Conservation (phyloP, 1,139 yeast species). For the Arxiozyma telluris region DNA sequence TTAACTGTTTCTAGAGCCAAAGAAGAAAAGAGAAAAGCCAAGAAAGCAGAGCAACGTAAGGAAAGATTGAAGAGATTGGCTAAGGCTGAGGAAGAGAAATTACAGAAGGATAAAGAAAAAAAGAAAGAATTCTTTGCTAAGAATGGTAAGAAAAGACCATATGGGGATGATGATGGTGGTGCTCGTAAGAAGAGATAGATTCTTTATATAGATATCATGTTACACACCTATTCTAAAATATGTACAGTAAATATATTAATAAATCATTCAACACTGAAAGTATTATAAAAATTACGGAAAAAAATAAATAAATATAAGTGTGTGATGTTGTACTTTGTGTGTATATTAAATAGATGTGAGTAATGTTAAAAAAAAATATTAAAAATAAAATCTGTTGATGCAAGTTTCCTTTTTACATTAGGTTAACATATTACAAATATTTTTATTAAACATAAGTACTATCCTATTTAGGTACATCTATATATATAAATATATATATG, state of each 20-base stretch:
- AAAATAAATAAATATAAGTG: too few relatives aligned
- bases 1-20: constrained; percentile 79
- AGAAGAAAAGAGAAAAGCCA: constrained; percentile 65
- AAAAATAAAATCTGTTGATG: too few relatives aligned
- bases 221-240: background rate
- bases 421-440: too few relatives aligned
- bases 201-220: background rate
- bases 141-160: constrained; percentile 60
- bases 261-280: too few relatives aligned
- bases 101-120: constrained; percentile 71
- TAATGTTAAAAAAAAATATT: too few relatives aligned
- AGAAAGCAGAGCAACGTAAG: constrained; percentile 68
- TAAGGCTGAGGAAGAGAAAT: constrained; percentile 59
- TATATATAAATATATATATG: too few relatives aligned
- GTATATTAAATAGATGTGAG: too few relatives aligned
- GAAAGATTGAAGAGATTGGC: constrained; percentile 69
- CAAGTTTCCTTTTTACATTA: too few relatives aligned
- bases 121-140: constrained; percentile 79
- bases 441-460: background rate
- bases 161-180: constrained; percentile 34
- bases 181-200: constrained; percentile 23
- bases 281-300: too few relatives aligned
- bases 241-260: background rate
- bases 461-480: background rate
- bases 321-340: background rate